phyloP scores from a whole-genome alignment of 2,329 filamentous ascomycete species.

The Paecilomyces sp. region DNA sequence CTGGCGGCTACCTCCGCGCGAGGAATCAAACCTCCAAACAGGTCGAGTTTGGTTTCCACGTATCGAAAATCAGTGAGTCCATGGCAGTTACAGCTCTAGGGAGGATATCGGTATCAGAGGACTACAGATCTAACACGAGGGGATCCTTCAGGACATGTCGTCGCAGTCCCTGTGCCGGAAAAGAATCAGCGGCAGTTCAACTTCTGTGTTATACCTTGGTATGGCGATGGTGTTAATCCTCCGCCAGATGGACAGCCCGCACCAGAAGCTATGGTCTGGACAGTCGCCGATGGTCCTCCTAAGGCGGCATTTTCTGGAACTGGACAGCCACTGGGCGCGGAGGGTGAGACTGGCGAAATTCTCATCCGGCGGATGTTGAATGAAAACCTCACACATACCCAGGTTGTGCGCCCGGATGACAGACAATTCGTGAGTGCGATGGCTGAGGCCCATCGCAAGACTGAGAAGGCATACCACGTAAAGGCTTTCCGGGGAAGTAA shows the following conservation, averaged over 20 bases:
- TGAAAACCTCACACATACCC: conserved; percentile 37
- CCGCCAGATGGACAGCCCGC: conserved; percentile 34
- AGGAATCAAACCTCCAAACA: conserved; percentile 44
- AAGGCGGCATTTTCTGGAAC: conserved; percentile 38
- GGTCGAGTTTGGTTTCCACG: conserved; percentile 47
- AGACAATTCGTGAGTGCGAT: conserved; percentile 55
- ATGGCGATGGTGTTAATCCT: conserved; percentile 43
- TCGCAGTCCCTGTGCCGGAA: conserved; percentile 58
- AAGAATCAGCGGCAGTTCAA: conserved; percentile 58
- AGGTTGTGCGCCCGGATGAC: conserved; percentile 48
- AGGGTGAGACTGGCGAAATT: conserved; percentile 39
- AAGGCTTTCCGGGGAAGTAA: conserved; percentile 59
- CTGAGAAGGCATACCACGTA: conserved; percentile 57
- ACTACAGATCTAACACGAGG: not conserved
- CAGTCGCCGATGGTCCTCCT: conserved; percentile 47
- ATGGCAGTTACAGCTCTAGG: not conserved
- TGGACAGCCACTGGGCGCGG: conserved; percentile 37
- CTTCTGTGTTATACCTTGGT: conserved; percentile 52
- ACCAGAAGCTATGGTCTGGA: conserved; percentile 54
- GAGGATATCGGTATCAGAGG: not conserved
- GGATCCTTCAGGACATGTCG: conserved; percentile 42
- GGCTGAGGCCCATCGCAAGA: conserved; percentile 54
- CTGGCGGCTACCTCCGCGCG: conserved; percentile 38
- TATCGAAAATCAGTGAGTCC: conserved; percentile 43
- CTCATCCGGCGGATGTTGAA: conserved; percentile 42